Percentiles rank a stretch among this genome's conserved stretches.
Conservation (phyloP, 768 basidiomycete genomes). For the Dendrothele bispora region DNA sequence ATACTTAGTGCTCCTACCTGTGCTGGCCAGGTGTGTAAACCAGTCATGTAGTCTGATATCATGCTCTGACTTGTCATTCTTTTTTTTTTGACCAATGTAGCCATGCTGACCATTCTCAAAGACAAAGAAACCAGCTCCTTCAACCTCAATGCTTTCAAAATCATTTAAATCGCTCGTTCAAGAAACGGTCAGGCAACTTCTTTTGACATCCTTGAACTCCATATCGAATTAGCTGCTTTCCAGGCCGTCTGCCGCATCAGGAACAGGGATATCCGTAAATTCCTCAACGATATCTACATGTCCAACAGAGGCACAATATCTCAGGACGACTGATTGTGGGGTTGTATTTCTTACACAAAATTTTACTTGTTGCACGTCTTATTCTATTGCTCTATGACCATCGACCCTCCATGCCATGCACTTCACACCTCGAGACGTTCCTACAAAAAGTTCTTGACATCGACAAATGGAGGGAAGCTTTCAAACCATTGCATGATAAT, state of each 20-base stretch:
- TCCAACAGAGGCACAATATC: too few species aligned
- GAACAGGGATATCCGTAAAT: constrained; percentile 94
- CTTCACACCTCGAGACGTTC: constrained; percentile 39
- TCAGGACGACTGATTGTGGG: constrained; percentile 99
- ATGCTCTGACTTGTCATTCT: constrained; percentile 19
- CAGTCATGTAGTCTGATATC: neutral
- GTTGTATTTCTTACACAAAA: constrained; percentile 99
- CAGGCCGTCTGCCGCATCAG: constrained; percentile 98
- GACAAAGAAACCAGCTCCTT: constrained; percentile 81
- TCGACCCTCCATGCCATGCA: neutral
- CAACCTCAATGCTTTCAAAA: constrained; percentile 90
- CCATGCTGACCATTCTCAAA: constrained; percentile 91
- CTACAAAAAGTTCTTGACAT: constrained; percentile 52
- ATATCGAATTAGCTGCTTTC: constrained; percentile 89
- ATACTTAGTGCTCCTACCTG: constrained; percentile 97
- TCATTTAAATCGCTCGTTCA: constrained; percentile 97
- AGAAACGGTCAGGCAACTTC: constrained; percentile 97
- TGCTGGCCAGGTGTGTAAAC: constrained; percentile 82
- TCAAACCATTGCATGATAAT: neutral
- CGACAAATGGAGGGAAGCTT: constrained; percentile 5
- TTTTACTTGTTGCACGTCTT: constrained; percentile 88
- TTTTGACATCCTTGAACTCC: constrained; percentile 56
- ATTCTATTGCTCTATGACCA: constrained; percentile 46
- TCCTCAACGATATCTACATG: too few species aligned
- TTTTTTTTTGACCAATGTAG: constrained; percentile 84